These are phyloP conservation scores for Tricholoma sp. DNA, from an alignment of 768 basidiomycete species.

Conservation along the genomic window DNA sequence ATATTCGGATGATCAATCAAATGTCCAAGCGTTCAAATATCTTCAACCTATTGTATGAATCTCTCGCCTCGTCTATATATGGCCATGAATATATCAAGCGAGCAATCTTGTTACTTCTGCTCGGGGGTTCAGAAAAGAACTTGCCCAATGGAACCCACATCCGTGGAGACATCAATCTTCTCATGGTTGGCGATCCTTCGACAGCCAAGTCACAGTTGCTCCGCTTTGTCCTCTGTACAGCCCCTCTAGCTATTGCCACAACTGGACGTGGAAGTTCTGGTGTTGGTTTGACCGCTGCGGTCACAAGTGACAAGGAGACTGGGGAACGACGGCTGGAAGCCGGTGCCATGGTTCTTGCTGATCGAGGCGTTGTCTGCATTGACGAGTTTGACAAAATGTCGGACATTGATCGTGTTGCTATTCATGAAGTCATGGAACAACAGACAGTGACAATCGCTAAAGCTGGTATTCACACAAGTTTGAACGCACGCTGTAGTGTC, in stretches of 20 bases:
- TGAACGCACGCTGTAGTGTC: slow-evolving; percentile 97
- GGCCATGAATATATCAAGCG: slow-evolving; percentile 96
- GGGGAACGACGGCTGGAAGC: slow-evolving; percentile 96
- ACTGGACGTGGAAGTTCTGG: slow-evolving; percentile 98
- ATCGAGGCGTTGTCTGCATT: slow-evolving; percentile 97
- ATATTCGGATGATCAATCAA: slow-evolving; percentile 95
- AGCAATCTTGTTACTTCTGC: slow-evolving; percentile 85
- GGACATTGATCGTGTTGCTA: slow-evolving; percentile 96
- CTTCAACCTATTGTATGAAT: slow-evolving; percentile 85
- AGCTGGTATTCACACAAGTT: slow-evolving; percentile 96
- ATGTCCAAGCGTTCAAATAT: slow-evolving; percentile 83
- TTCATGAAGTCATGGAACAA: slow-evolving; percentile 99
- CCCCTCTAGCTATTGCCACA: slow-evolving; percentile 95
- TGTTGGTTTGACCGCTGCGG: slow-evolving; percentile 97
- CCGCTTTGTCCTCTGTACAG: slow-evolving; percentile 92
- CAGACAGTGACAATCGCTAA: slow-evolving; percentile 99
- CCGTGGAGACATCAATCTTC: slow-evolving; percentile 97
- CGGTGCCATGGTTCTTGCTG: slow-evolving; percentile 98
- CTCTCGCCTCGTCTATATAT: slow-evolving; percentile 95
- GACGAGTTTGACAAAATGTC: slow-evolving; percentile 99
- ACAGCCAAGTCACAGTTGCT: slow-evolving; percentile 97
- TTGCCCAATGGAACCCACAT: slow-evolving; percentile 96
- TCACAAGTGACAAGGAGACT: slow-evolving; percentile 97
- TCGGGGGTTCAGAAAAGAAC: slow-evolving; percentile 98
- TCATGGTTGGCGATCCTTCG: slow-evolving; percentile 99